Evolutionary conservation across 176 grass and related monocot genomes (phyloP), one percentile per base, ranked within the genome.

Genomic region (Bolboschoenus planiculmis): DNA sequence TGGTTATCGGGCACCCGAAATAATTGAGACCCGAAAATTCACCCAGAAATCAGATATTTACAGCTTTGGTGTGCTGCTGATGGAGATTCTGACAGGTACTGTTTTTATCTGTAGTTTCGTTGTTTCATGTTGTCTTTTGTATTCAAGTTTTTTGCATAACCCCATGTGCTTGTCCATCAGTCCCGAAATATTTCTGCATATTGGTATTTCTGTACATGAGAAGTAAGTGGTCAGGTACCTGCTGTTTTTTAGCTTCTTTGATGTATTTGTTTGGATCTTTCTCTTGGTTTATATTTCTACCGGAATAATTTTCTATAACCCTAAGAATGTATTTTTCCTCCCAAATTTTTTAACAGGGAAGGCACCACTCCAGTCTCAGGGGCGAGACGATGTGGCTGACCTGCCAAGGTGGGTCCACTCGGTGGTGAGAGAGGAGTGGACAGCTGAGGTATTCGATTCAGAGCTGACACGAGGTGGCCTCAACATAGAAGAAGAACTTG

Each of bases 371-470:
- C 96, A 93, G 77, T 91, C 96, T 1, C 96, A 95, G 44, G 96
- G 93, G 27, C 92, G 83, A 14, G 96, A 99, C 26, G 89, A 99
- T 6, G 84, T 90, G 11, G 77, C 85, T 0, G 96, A 99, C 54
- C 84, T 99, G 34, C 91, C 91, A 3, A 93, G 90, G 34, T 97
- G 96, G 96, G 92, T 98, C 47, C 93, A 91, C 29, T 99, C 96
- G 0, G 93, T 99, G 34, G 93, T 99, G 82, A 86, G 89, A 39
- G 96, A 99, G 89, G 96, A 99, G 76, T 99, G 96, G 96, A 99
- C 96, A 0, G 96, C 96, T 0, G 96, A 99, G 78, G 96, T 99
- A 34, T 99, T 95, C 33, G 96, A 99, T 39, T 51, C 83, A 5
- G 89, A 93, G 70, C 88, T 99, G 60, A 90, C 92, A 67, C 89